Base-by-base conservation (phyloP, 2,329 filamentous ascomycete species). In the Epichloe hybrida region DNA sequence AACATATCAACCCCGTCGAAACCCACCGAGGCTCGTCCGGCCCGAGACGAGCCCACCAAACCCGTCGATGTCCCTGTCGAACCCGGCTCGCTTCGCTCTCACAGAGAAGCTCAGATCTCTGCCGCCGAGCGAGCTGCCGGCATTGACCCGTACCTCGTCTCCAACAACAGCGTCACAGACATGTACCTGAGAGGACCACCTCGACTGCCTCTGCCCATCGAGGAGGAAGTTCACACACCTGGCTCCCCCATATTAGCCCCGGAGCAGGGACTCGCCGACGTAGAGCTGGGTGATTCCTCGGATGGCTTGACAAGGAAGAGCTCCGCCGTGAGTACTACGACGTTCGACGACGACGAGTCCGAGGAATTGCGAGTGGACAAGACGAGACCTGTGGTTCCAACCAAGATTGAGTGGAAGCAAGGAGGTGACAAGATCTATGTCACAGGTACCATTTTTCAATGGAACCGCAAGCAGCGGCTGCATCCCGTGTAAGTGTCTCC, bases 381-480 rank as follows among this genome's bases (percentile, higher is more conserved):
- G 66, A 81, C 81, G 17, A 79, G 83, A 55, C 84, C 86, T 39
- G 86, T 86, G 7, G 86, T 97, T 41, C 87, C 88, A 2, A 95
- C 88, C 2, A 72, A 79, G 52, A 81, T 98, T 52, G 86, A 94
- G 68, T 98, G 93, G 93, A 79, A 78, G 57, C 78, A 80, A 8
- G 81, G 81, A 49, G 90, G 87, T 52, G 86, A 95, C 52, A 94
- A 90, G 68, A 81, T 97, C 56, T 98, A 95, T 66, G 89, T 98
- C 44, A 98, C 93, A 0, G 91, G 91, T 57, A 97, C 93, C 20
- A 96, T 97, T 64, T 94, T 95, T 60, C 87, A 91, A 65, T 98
- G 93, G 93, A 89, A 94, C 69, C 84, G 86, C 65, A 97, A 97
- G 70, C 94, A 90, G 65, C 81, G 86, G 59, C 73, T 98, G 62